Evolutionary conservation across 1,284 basidiomycete genomes (phyloP), one percentile per base, ranked within the genome.

Genomic region (Pisolithus thermaeus): DNA sequence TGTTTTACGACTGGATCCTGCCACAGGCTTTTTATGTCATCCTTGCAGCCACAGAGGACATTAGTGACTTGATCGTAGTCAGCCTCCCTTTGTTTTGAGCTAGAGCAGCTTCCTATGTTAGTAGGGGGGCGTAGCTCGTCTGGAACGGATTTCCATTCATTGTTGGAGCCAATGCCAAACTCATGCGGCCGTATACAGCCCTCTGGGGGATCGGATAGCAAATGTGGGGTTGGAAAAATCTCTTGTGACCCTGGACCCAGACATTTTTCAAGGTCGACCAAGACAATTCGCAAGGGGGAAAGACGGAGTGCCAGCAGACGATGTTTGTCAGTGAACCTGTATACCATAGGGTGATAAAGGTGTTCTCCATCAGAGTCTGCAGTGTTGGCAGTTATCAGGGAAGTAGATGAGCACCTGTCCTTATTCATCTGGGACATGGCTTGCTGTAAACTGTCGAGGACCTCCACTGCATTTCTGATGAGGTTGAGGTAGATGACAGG

Each of bases 401-500:
- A 56, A 53, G 52, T 54, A 49, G 48, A 40, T 49, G 55, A 54
- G 41, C 53, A 63, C 58, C 52, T 68, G 54, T 59, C 59, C 16
- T 57, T 55, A 14, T 70, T 67, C 2, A 72, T 58, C 36, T 69
- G 66, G 3, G 70, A 61, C 73, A 84, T 79, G 58, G 83, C 82
- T 27, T 73, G 73, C n/a, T 67, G 58, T 51, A 87, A 68, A 42
- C 75, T 65, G 47, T 84, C 75, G n/a, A 86, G 70, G 46, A 88
- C 78, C 42, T 67, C 65, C 58, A 81, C 77, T 60, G 87, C 75
- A 57, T 83, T 84, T 53, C 84, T 80, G 52, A 87, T 75, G 63
- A 90, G 78, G 64, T 90, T 84, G 63, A 90, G 78, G 61, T 84
- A 83, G 57, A 90, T 82, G 56, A 90, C 83, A 7, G 78, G 71